Evolutionary conservation across 768 basidiomycete genomes (phyloP).

Genomic region (Boletus sp.): DNA sequence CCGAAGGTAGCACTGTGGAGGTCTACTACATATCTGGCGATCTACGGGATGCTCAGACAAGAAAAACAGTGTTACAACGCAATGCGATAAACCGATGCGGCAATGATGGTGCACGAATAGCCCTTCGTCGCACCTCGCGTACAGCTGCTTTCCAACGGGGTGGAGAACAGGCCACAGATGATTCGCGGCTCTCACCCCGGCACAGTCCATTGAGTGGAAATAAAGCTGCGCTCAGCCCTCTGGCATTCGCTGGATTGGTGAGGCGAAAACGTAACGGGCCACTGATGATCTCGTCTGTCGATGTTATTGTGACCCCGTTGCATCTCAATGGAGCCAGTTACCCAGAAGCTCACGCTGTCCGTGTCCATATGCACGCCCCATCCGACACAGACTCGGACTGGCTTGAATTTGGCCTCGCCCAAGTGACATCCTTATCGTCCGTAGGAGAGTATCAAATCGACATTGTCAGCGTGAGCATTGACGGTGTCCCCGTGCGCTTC

Average conservation of each 20-base stretch:
- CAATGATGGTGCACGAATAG: slow-evolving; percentile 59
- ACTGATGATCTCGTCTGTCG: slow-evolving; percentile 59
- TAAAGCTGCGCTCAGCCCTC: slow-evolving; percentile 11
- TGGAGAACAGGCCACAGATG: slow-evolving; percentile 22
- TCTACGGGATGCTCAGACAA: slow-evolving; percentile 55
- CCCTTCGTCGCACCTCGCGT: slow-evolving; percentile 41
- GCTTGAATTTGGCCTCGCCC: slow-evolving; percentile 73
- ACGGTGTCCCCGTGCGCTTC: slow-evolving; percentile 61
- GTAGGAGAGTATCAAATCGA: slow-evolving; percentile 42
- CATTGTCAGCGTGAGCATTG: slow-evolving; percentile 52
- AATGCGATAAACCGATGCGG: slow-evolving; percentile 58
- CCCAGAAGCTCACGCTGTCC: slow-evolving; percentile 57
- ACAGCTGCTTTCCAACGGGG: slow-evolving; percentile 18
- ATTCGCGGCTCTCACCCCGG: slow-evolving; percentile 17
- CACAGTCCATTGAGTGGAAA: slow-evolving; percentile 21
- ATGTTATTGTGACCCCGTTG: slow-evolving; percentile 53
- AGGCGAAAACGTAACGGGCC: slow-evolving; percentile 50
- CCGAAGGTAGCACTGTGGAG: slow-evolving; percentile 51
- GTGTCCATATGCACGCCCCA: slow-evolving; percentile 53
- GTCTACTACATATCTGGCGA: slow-evolving; percentile 60
- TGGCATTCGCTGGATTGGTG: slow-evolving; percentile 27
- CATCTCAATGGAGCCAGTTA: slow-evolving; percentile 17
- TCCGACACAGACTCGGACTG: slow-evolving; percentile 60
- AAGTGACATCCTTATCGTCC: slow-evolving; percentile 26
- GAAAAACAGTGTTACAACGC: slow-evolving; percentile 60